Base-by-base conservation (phyloP, 2,329 filamentous ascomycete genomes). In the Volutella citrinella region DNA sequence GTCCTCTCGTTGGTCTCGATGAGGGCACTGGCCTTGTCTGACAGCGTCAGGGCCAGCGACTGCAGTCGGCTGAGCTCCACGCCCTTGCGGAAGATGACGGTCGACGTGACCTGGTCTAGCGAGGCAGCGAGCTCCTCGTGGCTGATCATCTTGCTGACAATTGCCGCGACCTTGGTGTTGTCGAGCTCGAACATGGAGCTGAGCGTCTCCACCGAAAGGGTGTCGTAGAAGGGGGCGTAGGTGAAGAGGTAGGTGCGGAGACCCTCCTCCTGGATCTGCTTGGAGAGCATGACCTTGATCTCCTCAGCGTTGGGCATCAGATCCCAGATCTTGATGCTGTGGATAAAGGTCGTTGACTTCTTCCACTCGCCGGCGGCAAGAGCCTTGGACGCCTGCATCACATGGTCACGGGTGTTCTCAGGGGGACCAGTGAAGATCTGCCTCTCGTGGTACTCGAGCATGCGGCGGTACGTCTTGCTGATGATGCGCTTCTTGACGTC, bases 241-340 rank as follows among this genome's bases (percentile, higher is more conserved):
- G 93, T 98, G 78, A 98, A 98, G 53, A 98, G 87, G 64, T 97
- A 98, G 34, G 93, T 98, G 54, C 93, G 82, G 34, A 98, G 82
- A 53, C 94, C 93, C 72, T 98, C 93, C 65, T 98, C 93, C 65
- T 98, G 94, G 59, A 97, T 95, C 74, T 98, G 93, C 63, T 88
- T 89, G 35, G 90, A 87, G 43, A 98, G 86, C 93, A 98, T 96
- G 34, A 77, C 67, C 81, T 97, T 97, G 74, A 97, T 95, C 63
- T 89, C 86, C 36, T 91, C 87, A 16, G 86, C 78, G 64, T 93
- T 84, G 38, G 90, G 86, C 80, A 98, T 94, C 49, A 98, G 78
- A 35, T 98, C 93, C 93, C 93, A 98, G 63, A 98, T 98, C 80
- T 96, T 98, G 72, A 98, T 98, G 58, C 83, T 87, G 72, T 93